Base-by-base conservation (phyloP, 805 yeast genomes). In the Scheffersomyces amazonensis region DNA sequence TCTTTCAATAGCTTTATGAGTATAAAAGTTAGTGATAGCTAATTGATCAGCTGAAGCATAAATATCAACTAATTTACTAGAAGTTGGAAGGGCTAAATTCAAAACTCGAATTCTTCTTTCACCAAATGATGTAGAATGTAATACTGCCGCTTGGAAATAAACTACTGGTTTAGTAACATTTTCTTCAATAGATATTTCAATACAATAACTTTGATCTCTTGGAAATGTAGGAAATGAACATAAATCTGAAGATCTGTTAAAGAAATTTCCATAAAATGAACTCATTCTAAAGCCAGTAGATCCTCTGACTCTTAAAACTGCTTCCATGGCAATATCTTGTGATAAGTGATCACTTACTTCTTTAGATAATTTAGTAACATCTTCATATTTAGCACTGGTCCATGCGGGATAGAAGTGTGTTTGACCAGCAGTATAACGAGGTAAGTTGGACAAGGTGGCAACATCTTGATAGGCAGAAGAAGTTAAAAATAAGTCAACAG, bases 221-320 rank as follows among this genome's bases (percentile, higher is more conserved):
- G 98, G 96, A 77, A 89, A 84, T 1, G 95, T 80, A 35, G 99
- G 95, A 79, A 91, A 90, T n/a, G 96, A 85, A 69, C 96, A 89
- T 53, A 93, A 69, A 57, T 93, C 99, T 5, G 95, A 83, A 0
- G 96, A 87, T 64, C 98, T 81, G 62, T 85, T 87, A 73, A 91
- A 93, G 68, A 91, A 93, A 67, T 91, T 93, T 46, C 99, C 99
- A 60, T 78, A 89, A 68, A 86, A 91, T 17, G 85, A 72, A 37
- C 74, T 72, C 80, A 87, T 84, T 61, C 90, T 81, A 46, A 93
- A 60, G 16, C 98, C 98, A 42, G 88, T 78, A 1, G 96, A 83
- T 25, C 96, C 93, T 68, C 99, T 82, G 28, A 93, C 91, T 63
- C 98, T 83, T 69, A 93, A 75, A n/a, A 93, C 97, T 3, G 96